phyloP scores from a whole-genome alignment of 306 rosid genomes.

The Quercus mongolica region DNA sequence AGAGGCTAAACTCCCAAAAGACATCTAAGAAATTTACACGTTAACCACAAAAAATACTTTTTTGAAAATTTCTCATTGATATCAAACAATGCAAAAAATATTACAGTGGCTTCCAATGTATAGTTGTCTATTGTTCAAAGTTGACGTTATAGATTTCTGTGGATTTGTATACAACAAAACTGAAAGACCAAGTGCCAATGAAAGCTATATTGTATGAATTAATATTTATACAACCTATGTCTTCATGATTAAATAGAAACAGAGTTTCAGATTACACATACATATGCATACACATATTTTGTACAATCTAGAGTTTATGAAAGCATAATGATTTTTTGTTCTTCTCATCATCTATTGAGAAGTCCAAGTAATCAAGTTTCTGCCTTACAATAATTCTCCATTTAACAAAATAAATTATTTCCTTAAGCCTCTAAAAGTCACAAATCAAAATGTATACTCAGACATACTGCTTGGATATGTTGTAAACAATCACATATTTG shows the following conservation, averaged over 20 bases:
- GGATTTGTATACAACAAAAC: not conserved
- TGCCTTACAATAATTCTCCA: not conserved
- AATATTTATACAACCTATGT: not conserved
- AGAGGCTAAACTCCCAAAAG: not conserved
- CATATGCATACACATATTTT: no score
- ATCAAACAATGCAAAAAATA: not conserved
- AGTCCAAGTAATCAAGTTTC: not conserved
- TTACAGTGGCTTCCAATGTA: no score
- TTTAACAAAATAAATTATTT: not conserved
- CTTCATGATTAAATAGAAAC: not conserved
- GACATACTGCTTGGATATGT: no score
- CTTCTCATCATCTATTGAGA: not conserved
- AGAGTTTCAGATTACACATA: no score
- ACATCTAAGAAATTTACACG: not conserved
- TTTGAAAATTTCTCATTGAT: not conserved
- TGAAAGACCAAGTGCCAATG: not conserved
- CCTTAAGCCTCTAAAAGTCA: not conserved
- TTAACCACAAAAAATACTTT: not conserved
- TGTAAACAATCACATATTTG: not conserved
- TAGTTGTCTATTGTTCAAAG: not conserved
- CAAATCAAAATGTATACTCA: not conserved
- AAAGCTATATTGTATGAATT: not conserved
- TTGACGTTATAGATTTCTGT: not conserved
- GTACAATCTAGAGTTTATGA: not conserved
- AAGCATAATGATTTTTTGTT: not conserved